Evolutionary conservation across 768 basidiomycete species (phyloP).

Genomic region (Kwoniella sp.): DNA sequence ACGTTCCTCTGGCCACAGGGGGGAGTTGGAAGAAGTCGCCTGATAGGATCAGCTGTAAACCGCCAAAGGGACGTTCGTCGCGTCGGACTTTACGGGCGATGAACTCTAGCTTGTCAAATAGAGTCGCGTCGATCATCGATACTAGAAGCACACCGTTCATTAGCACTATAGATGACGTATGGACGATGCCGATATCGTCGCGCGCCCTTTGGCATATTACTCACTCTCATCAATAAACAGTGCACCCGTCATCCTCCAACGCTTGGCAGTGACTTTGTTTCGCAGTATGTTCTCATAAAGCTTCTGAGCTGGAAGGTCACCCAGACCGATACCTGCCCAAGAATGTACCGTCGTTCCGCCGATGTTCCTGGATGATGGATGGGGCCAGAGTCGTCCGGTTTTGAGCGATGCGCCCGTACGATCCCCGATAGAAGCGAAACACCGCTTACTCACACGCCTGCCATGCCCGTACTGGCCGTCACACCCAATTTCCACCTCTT

Average conservation of each 20-base stretch:
- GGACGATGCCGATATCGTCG: no score
- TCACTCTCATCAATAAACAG: constrained; percentile 54
- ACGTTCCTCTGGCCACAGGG: constrained; percentile 43
- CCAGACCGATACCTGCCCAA: constrained; percentile 48
- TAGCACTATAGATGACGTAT: not conserved
- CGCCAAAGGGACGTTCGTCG: constrained; percentile 53
- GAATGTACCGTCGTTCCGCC: constrained; percentile 45
- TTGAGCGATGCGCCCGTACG: no score
- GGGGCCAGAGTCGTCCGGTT: not conserved
- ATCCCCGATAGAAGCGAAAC: not conserved
- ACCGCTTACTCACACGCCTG: constrained; percentile 56
- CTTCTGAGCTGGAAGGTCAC: constrained; percentile 25
- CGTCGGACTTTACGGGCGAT: constrained; percentile 51
- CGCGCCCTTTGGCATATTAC: no score
- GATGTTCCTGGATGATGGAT: constrained; percentile 32
- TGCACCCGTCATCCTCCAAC: constrained; percentile 43
- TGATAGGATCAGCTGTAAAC: constrained; percentile 54
- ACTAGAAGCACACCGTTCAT: not conserved
- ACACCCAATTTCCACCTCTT: constrained; percentile 58
- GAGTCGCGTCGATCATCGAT: constrained; percentile 55
- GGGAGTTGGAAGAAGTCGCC: constrained; percentile 60
- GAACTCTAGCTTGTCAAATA: constrained; percentile 56
- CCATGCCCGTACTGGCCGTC: constrained; percentile 94
- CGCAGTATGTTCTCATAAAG: constrained; percentile 28
- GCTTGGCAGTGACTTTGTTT: constrained; percentile 20